These are phyloP conservation scores for Trichoderma sp. DNA, from an alignment of 2,329 filamentous ascomycete genomes.

Conservation along the genomic window DNA sequence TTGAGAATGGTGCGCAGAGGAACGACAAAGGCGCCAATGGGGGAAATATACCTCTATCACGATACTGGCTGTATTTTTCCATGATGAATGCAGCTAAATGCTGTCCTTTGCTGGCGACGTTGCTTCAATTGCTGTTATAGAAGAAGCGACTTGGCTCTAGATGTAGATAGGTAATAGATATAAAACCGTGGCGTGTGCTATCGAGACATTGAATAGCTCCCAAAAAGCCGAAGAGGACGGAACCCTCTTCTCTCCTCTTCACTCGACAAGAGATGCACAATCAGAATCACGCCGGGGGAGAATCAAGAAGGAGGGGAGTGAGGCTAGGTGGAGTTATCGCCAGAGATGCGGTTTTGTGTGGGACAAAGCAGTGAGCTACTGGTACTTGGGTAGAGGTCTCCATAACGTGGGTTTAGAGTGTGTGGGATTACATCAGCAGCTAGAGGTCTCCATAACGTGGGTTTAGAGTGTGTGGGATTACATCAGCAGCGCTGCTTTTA, in stretches of 20 bases:
- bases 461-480: slow-evolving; percentile 27
- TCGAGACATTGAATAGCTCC: slow-evolving; percentile 26
- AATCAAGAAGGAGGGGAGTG: background rate
- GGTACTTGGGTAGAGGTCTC: slow-evolving; percentile 11
- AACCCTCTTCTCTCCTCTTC: slow-evolving; percentile 19
- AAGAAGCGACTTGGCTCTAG: background rate
- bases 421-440: slow-evolving; percentile 28
- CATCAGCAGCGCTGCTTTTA: slow-evolving; percentile 29
- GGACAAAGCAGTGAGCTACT: background rate
- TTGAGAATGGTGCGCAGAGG: background rate
- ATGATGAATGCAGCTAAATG: slow-evolving; percentile 51
- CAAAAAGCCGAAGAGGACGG: slow-evolving; percentile 11
- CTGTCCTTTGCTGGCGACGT: background rate
- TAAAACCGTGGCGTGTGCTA: slow-evolving; percentile 20
- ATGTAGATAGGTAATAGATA: background rate
- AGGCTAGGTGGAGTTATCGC: slow-evolving; percentile 5
- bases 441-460: slow-evolving; percentile 19
- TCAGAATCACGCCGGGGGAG: background rate
- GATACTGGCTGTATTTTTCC: slow-evolving; percentile 95
- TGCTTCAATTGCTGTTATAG: background rate
- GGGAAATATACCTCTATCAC: slow-evolving; percentile 75
- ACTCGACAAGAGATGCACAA: background rate
- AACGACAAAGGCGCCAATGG: background rate
- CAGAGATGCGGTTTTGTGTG: slow-evolving; percentile 16
- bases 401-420: slow-evolving; percentile 22